A percentile compares a stretch with the other conserved stretches of the same genome.
Conservation (phyloP, 805 yeast genomes). For the Metschnikowia matae region DNA sequence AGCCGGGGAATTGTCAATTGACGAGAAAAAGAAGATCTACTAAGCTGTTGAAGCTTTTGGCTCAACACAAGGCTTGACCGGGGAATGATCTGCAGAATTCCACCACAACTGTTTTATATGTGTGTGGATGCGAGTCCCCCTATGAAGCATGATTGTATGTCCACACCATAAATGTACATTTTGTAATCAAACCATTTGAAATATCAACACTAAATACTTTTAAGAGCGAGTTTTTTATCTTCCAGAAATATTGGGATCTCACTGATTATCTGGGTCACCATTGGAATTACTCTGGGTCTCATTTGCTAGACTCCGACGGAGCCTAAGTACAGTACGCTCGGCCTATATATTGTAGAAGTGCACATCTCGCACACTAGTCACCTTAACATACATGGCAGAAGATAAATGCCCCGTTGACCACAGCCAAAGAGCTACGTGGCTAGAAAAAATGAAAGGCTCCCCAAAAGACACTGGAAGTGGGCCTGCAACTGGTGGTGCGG, state of each 20-base stretch:
- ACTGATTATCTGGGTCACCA: too few species aligned
- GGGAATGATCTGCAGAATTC: neutral
- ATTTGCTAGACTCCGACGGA: neutral
- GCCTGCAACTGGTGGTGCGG: neutral
- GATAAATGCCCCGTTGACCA: conserved; percentile 20
- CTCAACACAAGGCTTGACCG: neutral
- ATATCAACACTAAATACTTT: neutral
- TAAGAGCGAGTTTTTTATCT: too few species aligned
- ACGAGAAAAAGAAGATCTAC: conserved; percentile 92
- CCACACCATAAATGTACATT: neutral
- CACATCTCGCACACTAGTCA: neutral
- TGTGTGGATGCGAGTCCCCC: neutral
- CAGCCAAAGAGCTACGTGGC: conserved; percentile 14
- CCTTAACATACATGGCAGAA: conserved; percentile 8
- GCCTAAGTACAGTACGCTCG: neutral
- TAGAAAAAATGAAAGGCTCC: conserved; percentile 9
- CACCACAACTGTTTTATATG: neutral
- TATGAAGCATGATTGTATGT: neutral
- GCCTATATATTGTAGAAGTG: neutral
- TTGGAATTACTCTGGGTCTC: neutral
- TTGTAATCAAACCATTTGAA: neutral
- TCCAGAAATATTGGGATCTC: too few species aligned
- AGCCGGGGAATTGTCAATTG: conserved; percentile 90
- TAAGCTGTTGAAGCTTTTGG: conserved; percentile 22
- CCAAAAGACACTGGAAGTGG: neutral